Evolutionary conservation across 2,329 filamentous ascomycete species (phyloP), one percentile per base, ranked within the genome.

Genomic region (Pseudocercospora ulei): DNA sequence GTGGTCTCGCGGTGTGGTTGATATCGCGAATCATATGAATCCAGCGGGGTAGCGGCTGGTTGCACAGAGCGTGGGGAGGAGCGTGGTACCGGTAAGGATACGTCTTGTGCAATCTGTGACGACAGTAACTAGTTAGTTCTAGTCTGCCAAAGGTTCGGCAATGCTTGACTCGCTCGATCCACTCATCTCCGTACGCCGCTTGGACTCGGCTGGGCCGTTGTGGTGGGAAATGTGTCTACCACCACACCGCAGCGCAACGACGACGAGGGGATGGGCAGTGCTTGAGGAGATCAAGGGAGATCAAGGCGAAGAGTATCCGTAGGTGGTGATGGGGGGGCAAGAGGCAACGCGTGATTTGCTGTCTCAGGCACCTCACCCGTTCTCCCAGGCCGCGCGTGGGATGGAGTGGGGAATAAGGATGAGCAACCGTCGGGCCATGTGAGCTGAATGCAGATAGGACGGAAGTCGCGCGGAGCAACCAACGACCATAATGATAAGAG

Each of bases 321-420:
- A 35, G 7, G 13, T 35, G 12, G n/a, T 13, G 19, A n/a, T 28
- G 29, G 38, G 45, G 41, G 45, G 46, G 45, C 42, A 45, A 31
- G 28, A 19, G 30, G 18, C 17, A 20, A 38, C 16, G 34, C 35
- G 20, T 47, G 41, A 49, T 33, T 26, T 26, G 38, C 39, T 47
- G 48, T 48, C 43, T 50, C 35, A 44, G 34, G 35, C 38, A 38
- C 26, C 13, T 26, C 24, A 33, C 26, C 35, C 20, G 20, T 31
- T 28, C 39, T 28, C 26, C n/a, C 35, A 39, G 17, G 30, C 23
- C 29, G 29, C 29, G 22, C 39, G 46, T 43, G 46, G 46, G 46
- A 46, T 46, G 43, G 23, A 35, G 17, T 18, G 34, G 26, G 22
- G 27, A 24, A 22, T 22, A n/a, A 37, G 37, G 41, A 35, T 39